Conservation (phyloP, 208 protist genomes). For the Trypanosoma caninum region DNA sequence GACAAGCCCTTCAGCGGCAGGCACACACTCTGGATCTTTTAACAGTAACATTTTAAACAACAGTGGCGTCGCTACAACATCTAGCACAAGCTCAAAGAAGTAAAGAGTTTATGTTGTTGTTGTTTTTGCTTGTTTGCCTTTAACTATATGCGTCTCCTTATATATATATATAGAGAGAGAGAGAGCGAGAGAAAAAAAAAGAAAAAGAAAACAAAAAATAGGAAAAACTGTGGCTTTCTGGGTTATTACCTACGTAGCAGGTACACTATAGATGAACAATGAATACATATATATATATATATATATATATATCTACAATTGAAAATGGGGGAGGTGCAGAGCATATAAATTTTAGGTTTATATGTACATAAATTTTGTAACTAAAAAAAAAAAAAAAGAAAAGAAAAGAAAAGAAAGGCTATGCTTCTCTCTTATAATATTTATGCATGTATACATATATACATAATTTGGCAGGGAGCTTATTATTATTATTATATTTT, state of each 20-base stretch:
- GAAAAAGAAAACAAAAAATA: background rate
- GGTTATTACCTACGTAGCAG: background rate
- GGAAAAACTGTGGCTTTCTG: background rate
- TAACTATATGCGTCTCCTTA: background rate
- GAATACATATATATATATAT: background rate
- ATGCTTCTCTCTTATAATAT: no score
- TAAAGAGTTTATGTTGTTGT: background rate
- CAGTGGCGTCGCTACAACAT: background rate
- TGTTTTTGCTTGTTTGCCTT: background rate
- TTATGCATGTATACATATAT: background rate
- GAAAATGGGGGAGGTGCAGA: background rate
- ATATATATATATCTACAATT: conserved; percentile 1
- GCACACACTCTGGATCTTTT: background rate
- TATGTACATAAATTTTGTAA: background rate
- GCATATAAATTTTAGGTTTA: no score
- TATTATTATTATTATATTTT: background rate
- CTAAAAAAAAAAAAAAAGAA: background rate
- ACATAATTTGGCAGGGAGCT: background rate
- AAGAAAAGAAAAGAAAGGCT: background rate
- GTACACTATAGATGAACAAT: background rate
- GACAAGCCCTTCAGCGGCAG: background rate
- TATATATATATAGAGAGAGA: background rate
- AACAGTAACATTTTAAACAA: background rate
- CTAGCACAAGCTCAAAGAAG: background rate
- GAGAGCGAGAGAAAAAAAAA: background rate